Evolutionary conservation across 306 rosid species (phyloP).

Genomic region (Citrullus amarus): DNA sequence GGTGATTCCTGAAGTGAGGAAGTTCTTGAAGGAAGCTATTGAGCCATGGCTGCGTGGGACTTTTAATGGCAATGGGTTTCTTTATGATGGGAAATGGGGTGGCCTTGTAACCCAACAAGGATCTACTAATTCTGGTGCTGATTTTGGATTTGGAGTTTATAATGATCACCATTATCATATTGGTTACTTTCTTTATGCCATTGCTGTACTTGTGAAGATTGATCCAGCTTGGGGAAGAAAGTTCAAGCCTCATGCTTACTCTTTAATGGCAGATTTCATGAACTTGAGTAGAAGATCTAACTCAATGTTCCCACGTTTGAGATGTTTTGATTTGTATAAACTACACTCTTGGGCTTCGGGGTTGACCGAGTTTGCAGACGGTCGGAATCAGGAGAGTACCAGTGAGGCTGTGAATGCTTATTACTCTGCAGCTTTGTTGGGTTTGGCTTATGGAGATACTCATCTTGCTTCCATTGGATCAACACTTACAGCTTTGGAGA

Average conservation of each 20-base stretch:
- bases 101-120: slow-evolving; percentile 67
- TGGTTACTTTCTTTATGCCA: slow-evolving; percentile 69
- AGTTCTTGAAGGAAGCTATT: slow-evolving; percentile 49
- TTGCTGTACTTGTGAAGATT: slow-evolving; percentile 67
- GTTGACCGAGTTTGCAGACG: slow-evolving; percentile 62
- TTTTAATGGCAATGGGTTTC: slow-evolving; percentile 62
- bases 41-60: slow-evolving; percentile 85
- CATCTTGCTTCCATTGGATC: slow-evolving; percentile 47
- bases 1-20: slow-evolving; percentile 40
- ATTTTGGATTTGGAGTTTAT: slow-evolving; percentile 75
- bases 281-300: slow-evolving; percentile 24
- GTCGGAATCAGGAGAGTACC: slow-evolving; percentile 82
- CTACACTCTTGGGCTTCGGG: slow-evolving; percentile 95
- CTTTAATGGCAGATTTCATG: slow-evolving; percentile 59
- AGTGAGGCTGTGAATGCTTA: slow-evolving; percentile 79
- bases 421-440: slow-evolving; percentile 73
- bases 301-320: slow-evolving; percentile 43
- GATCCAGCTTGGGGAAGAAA: slow-evolving; percentile 73
- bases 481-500: slow-evolving; percentile 51
- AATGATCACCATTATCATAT: slow-evolving; percentile 78
- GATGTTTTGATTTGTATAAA: slow-evolving; percentile 60
- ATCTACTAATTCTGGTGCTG: slow-evolving; percentile 35
- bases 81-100: slow-evolving; percentile 67
- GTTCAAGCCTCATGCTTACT: slow-evolving; percentile 53
- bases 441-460: slow-evolving; percentile 59